A percentile compares a stretch with the other conserved stretches of the same genome.
phyloP scores from a whole-genome alignment of 108 stramenopile genomes.

The Asterionellopsis glacialis region DNA sequence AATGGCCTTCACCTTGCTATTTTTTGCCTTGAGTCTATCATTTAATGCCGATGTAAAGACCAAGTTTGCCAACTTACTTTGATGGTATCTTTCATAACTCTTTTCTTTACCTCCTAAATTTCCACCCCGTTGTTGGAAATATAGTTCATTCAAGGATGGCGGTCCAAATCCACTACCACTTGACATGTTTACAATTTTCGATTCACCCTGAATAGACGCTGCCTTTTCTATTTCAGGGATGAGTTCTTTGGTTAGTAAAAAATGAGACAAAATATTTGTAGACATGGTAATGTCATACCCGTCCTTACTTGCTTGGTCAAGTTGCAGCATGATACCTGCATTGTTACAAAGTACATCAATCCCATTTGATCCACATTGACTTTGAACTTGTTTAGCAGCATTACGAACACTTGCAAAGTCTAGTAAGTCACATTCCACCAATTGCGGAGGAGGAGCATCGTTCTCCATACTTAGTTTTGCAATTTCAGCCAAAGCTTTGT shows the following conservation, averaged over 20 bases:
- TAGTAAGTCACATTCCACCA: slow-evolving; percentile 39
- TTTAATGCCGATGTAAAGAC: slow-evolving; percentile 48
- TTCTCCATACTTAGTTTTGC: slow-evolving; percentile 1
- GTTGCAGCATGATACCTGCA: slow-evolving; percentile 58
- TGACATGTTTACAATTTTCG: slow-evolving; percentile 43
- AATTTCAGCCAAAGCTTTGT: slow-evolving; percentile 20
- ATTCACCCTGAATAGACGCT: slow-evolving; percentile 31
- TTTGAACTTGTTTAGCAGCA: slow-evolving; percentile 27
- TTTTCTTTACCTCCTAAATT: slow-evolving; percentile 43
- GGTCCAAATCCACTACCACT: slow-evolving; percentile 11
- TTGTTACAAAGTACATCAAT: slow-evolving; percentile 47
- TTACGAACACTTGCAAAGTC: slow-evolving; percentile 31
- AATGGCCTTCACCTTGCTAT: slow-evolving; percentile 24
- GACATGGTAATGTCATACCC: slow-evolving; percentile 65
- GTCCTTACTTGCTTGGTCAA: slow-evolving; percentile 43
- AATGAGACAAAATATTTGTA: slow-evolving; percentile 55
- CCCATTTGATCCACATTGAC: slow-evolving; percentile 25
- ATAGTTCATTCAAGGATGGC: slow-evolving; percentile 42
- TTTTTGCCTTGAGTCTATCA: slow-evolving; percentile 24
- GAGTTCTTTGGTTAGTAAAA: slow-evolving; percentile 52
- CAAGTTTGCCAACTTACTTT: slow-evolving; percentile 58
- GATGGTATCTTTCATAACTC: slow-evolving; percentile 45
- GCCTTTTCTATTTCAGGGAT: slow-evolving; percentile 39
- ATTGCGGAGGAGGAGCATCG: slow-evolving; percentile 27
- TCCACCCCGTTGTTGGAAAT: slow-evolving; percentile 44